A percentile compares a stretch with the other conserved stretches of the same genome.
Evolutionary conservation across 2,329 filamentous ascomycete genomes (phyloP).

Genomic region (Westerdykella aurantiaca): DNA sequence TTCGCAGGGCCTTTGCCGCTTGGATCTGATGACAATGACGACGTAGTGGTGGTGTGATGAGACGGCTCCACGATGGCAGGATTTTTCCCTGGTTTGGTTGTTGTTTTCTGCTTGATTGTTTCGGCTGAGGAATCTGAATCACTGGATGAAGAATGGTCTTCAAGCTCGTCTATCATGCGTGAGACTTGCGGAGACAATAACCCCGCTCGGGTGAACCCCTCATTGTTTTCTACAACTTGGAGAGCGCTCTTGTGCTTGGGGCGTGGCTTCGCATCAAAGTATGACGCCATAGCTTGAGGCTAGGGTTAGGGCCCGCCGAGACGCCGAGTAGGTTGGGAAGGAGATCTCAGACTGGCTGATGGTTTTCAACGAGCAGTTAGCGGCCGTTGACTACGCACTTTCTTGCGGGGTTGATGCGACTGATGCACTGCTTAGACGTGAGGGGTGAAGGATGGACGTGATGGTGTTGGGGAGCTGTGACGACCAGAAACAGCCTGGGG

Average conservation of each 20-base stretch:
- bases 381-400: too few species aligned
- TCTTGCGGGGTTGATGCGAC: too few species aligned
- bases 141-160: conserved; percentile 8
- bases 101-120: background rate
- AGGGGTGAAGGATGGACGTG: too few species aligned
- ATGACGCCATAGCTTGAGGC: conserved; percentile 24
- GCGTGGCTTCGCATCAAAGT: conserved; percentile 26
- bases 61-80: background rate
- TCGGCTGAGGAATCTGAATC: background rate
- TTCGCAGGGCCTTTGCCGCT: background rate
- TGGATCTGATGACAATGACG: background rate
- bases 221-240: conserved; percentile 6
- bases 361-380: too few species aligned
- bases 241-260: conserved; percentile 13
- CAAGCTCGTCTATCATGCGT: conserved; percentile 24
- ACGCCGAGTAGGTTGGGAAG: too few species aligned
- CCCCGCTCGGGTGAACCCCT: background rate
- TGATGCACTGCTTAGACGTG: too few species aligned
- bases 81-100: background rate
- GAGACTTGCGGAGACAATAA: conserved; percentile 28
- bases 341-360: too few species aligned
- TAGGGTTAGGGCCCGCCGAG: too few species aligned
- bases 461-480: too few species aligned
- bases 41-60: background rate
- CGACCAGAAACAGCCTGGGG: too few species aligned